Evolutionary conservation across 2,329 filamentous ascomycete genomes (phyloP).

Genomic region (Fusarium circinatum): DNA sequence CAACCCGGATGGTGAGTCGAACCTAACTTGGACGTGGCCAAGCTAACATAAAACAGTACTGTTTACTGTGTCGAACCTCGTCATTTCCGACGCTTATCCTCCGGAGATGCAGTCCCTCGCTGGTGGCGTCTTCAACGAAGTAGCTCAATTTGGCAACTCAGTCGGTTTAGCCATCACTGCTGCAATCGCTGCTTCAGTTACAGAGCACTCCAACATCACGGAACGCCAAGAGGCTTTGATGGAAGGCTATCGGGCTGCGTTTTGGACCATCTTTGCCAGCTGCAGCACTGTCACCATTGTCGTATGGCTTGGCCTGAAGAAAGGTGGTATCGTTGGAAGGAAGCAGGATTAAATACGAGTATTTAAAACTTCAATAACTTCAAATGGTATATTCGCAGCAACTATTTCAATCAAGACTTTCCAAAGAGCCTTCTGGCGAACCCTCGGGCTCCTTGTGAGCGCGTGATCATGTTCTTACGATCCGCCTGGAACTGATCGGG

Average conservation of each 20-base stretch:
- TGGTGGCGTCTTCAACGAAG: slow-evolving; percentile 69
- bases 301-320: slow-evolving; percentile 54
- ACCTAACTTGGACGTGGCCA: too few relatives aligned
- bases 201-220: slow-evolving; percentile 48
- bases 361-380: fast-evolving
- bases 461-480: background rate
- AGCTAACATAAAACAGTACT: slow-evolving; percentile 49
- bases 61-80: slow-evolving; percentile 65
- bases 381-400: background rate
- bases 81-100: slow-evolving; percentile 65
- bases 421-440: background rate
- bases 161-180: slow-evolving; percentile 63
- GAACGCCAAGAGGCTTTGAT: slow-evolving; percentile 52
- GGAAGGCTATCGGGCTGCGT: slow-evolving; percentile 62
- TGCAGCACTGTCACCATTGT: slow-evolving; percentile 50
- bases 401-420: fast-evolving
- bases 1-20: slow-evolving; percentile 51
- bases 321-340: slow-evolving; percentile 60
- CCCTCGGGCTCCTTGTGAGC: background rate
- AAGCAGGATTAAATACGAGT: slow-evolving; percentile 49
- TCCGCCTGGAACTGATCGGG: background rate
- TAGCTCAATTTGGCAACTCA: slow-evolving; percentile 65
- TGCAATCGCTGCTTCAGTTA: slow-evolving; percentile 58
- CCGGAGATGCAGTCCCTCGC: slow-evolving; percentile 65
- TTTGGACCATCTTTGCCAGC: slow-evolving; percentile 62